phyloP scores from a whole-genome alignment of 108 stramenopile species.

The Fistulifera pelliculosa region DNA sequence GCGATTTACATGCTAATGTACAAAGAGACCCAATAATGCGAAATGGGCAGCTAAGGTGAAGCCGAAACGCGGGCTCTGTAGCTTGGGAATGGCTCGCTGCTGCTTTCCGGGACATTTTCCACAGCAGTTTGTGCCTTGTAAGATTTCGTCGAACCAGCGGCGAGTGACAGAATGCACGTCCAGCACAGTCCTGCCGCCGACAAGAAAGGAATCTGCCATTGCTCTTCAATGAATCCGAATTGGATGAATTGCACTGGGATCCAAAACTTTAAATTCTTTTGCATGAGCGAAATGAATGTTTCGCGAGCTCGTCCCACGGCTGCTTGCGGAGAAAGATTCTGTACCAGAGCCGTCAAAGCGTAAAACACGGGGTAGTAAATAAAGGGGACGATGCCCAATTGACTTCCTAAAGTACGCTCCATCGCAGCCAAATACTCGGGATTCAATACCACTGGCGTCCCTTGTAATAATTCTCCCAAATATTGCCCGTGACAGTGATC shows the following conservation, averaged over 20 bases:
- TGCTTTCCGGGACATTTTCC: too few relatives aligned
- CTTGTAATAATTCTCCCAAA: conserved; percentile 4
- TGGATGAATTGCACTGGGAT: conserved; percentile 52
- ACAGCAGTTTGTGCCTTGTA: conserved; percentile 3
- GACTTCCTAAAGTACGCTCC: conserved; percentile 42
- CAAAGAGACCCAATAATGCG: too few relatives aligned
- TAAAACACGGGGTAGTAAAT: conserved; percentile 55
- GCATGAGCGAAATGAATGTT: conserved; percentile 40
- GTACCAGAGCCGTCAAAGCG: conserved; percentile 40
- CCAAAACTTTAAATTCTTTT: conserved; percentile 48
- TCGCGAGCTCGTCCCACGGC: conserved; percentile 32
- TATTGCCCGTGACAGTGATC: conserved; percentile 27
- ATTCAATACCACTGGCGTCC: conserved; percentile 4
- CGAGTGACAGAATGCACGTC: conserved; percentile 24
- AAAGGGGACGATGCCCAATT: conserved; percentile 36
- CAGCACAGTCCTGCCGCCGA: conserved; percentile 23
- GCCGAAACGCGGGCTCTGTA: too few relatives aligned
- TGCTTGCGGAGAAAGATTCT: conserved; percentile 24
- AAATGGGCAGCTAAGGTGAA: too few relatives aligned
- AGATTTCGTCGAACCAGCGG: conserved; percentile 20
- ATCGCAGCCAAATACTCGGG: conserved; percentile 23
- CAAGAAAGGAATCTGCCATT: conserved; percentile 33
- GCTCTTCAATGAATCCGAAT: conserved; percentile 42
- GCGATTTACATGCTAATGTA: too few relatives aligned
- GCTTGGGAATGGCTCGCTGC: too few relatives aligned